A percentile compares a stretch with the other conserved stretches of the same genome.
Evolutionary conservation across 306 rosid species (phyloP).

Genomic region (Gillenia trifoliata): DNA sequence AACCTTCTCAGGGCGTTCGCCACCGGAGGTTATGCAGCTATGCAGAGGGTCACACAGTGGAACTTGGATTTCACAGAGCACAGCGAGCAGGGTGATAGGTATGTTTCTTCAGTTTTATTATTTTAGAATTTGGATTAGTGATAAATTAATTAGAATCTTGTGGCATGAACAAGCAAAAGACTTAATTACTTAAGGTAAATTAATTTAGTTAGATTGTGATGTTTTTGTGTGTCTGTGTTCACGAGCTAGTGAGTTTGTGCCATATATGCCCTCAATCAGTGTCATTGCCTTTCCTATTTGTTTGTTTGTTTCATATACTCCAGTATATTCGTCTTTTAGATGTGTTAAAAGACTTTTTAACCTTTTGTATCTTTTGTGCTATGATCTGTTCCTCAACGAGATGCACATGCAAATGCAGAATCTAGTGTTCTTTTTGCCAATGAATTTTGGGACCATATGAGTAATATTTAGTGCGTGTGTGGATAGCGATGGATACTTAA

Average conservation of each 20-base stretch:
- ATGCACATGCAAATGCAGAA: not conserved
- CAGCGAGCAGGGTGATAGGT: constrained; percentile 98
- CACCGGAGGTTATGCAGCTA: constrained; percentile 96
- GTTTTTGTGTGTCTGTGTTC: not conserved
- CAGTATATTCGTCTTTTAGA: not conserved
- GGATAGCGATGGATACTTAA: not conserved
- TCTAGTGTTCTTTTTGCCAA: not conserved
- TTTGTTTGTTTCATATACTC: constrained; percentile 1
- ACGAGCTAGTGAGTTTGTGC: constrained; percentile 2
- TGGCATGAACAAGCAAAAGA: no score
- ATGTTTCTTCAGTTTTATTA: not conserved
- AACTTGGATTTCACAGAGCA: constrained; percentile 90
- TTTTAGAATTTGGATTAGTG: not conserved
- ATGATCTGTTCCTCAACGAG: not conserved
- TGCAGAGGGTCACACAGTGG: constrained; percentile 98
- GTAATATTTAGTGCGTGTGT: not conserved
- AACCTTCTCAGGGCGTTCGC: constrained; percentile 93
- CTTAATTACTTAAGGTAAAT: not conserved
- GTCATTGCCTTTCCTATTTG: not conserved
- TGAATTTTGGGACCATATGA: not conserved
- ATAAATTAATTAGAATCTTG: not conserved
- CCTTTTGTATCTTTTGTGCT: not conserved
- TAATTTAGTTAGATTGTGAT: constrained; percentile 2
- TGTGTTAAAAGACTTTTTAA: not conserved
- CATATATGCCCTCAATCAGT: constrained; percentile 6